Evolutionary conservation across 2,329 filamentous ascomycete genomes (phyloP), one percentile per base, ranked within the genome.

Genomic region (Pseudogymnoascus sp.): DNA sequence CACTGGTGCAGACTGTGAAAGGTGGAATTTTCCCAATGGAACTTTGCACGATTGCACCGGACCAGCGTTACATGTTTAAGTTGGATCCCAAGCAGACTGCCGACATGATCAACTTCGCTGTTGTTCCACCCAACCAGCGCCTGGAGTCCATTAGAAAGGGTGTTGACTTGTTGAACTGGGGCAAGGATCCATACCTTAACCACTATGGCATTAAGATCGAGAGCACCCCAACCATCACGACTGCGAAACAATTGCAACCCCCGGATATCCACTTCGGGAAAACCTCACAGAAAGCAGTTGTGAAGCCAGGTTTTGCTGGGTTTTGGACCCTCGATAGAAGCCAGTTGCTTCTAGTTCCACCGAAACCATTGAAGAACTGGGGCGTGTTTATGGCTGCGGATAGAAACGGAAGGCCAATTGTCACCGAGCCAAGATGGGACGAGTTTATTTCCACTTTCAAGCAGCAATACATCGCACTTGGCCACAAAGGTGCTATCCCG

Each of bases 101-200:
- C 0, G 77, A 82, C 4, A 99, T 99, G 95, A 97, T 99, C 78
- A 93, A 89, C 74, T 91, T 93, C 70, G 93, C 93, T 0, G 93
- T 96, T 4, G 91, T 89, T 5, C 83, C 88, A 1, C 95, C 95
- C 0, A 73, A 74, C 0, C 73, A 86, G 31, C 89, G 95, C n/a
- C 83, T 85, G 67, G 69, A 73, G 0, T 84, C 89, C 19, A 92
- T 97, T 68, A 77, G 86, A 59, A 73, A 82, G 3, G 89, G 89
- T 15, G 83, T 96, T 7, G 72, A 77, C 0, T 82, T 88, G 67
- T 80, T 93, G 0, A 78, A 85, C 9, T 95, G 91, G 85, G 68
- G 70, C 1, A 72, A 81, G 0, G 95, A 99, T 67, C 83, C 81
- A 0, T 87, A 89, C 59, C 80, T 97, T 0, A 78, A 78, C 1